A percentile compares a stretch with the other conserved stretches of the same genome.
These are phyloP conservation scores for Geosmithia putterillii DNA, from an alignment of 2,329 filamentous ascomycete genomes.

Conservation along the genomic window DNA sequence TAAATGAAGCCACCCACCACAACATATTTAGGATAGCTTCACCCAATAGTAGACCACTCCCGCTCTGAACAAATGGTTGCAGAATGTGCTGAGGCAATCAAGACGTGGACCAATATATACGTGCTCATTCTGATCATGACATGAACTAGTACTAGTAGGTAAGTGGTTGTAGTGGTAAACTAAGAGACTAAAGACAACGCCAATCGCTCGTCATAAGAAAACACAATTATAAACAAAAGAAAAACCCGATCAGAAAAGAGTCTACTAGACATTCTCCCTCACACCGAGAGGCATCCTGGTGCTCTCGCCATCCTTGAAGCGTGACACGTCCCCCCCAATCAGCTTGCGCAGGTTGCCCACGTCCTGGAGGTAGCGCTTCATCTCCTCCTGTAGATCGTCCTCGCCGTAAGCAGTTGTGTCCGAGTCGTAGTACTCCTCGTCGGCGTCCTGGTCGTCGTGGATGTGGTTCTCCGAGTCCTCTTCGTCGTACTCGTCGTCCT, in stretches of 20 bases:
- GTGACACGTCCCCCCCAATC: slow-evolving; percentile 66
- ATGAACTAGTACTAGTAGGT: too few species aligned
- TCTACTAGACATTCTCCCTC: slow-evolving; percentile 25
- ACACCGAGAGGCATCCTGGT: slow-evolving; percentile 37
- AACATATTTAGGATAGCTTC: too few species aligned
- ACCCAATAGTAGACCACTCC: too few species aligned
- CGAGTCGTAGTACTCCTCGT: slow-evolving; percentile 39
- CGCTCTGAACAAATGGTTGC: too few species aligned
- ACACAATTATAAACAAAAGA: neutral
- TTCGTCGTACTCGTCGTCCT: slow-evolving; percentile 12
- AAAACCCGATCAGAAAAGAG: too few species aligned
- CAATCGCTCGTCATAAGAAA: neutral
- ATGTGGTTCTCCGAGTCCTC: slow-evolving; percentile 19
- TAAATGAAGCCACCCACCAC: too few species aligned
- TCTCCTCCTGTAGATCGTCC: slow-evolving; percentile 67
- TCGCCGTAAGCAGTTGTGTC: slow-evolving; percentile 32
- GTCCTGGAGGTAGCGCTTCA: slow-evolving; percentile 74
- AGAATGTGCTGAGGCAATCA: neutral
- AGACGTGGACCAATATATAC: neutral
- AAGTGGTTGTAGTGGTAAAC: too few species aligned
- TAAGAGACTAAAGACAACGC: neutral
- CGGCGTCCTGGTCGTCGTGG: slow-evolving; percentile 33
- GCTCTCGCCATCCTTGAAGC: slow-evolving; percentile 51
- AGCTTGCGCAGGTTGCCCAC: slow-evolving; percentile 50
- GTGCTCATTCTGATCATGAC: neutral